Evolutionary conservation across 805 yeast genomes (phyloP), one percentile per base, ranked within the genome.

Genomic region (Kuraishia ogatae): DNA sequence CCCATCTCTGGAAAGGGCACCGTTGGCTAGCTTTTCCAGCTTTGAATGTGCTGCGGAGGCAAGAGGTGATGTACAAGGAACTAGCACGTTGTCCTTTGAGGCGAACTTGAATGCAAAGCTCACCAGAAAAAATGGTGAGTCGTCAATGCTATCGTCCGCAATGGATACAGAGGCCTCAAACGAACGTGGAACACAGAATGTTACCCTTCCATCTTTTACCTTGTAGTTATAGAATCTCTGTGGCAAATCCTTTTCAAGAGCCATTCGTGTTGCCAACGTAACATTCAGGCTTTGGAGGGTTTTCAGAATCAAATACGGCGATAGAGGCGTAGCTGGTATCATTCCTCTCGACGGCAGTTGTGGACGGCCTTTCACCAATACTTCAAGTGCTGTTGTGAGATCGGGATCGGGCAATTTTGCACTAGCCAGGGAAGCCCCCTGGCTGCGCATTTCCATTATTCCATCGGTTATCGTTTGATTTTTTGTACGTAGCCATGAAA

Each of bases 341-440:
- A 82, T 80, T 59, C 78, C 79, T 64, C 86, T 83, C 0, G 86
- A 75, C 2, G 90, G 84, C 47, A 88, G 74, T 46, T 80, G 83
- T 1, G 97, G 97, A 58, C 86, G 74, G 2, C 96, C 96, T 47
- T 80, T 75, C 48, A 83, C 80, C 54, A 92, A 74, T 0, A 94
- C 97, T 65, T 93, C 96, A 60, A 93, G 72, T 1, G 96, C 89
- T 0, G 98, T 92, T 23, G 84, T 78, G 21, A 94, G 68, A 69
- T 94, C 99, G 0, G 97, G 94, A 67, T 90, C 89, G 4, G 97
- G 96, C 54, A 93, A 71, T 64, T 96, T 92, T 0, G 99, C 98
- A 28, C 91, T 88, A 0, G 90, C 80, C 59, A 88, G 69, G n/a
- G 85, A 81, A 53, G 83, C 80, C 59, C 84, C 88, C 23, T 87